Evolutionary conservation across 2,329 filamentous ascomycete genomes (phyloP).

Genomic region (Ceratocystis huliohia): DNA sequence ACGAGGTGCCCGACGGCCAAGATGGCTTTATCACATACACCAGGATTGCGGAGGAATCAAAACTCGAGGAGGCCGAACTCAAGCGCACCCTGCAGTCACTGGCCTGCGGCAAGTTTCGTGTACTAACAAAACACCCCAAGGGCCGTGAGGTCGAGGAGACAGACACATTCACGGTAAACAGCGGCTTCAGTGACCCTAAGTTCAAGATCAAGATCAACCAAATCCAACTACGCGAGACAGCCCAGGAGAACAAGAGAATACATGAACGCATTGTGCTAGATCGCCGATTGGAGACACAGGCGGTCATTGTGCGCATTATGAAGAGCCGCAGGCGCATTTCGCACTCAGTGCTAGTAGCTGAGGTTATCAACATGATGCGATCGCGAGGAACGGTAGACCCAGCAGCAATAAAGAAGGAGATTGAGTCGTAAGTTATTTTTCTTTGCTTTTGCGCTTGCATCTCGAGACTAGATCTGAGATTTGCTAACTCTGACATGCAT

Average conservation of each 20-base stretch:
- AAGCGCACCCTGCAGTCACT: constrained; percentile 87
- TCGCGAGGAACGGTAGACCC: constrained; percentile 75
- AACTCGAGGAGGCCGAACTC: constrained; percentile 63
- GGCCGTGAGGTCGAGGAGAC: constrained; percentile 63
- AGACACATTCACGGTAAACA: constrained; percentile 78
- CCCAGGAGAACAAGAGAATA: constrained; percentile 86
- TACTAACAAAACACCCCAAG: constrained; percentile 74
- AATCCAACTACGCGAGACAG: constrained; percentile 61
- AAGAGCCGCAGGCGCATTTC: constrained; percentile 81
- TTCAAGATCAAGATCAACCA: constrained; percentile 97
- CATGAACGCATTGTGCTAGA: constrained; percentile 83
- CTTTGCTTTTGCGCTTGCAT: not conserved
- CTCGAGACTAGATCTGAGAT: not conserved
- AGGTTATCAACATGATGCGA: constrained; percentile 85
- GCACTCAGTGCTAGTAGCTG: constrained; percentile 75
- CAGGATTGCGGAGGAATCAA: constrained; percentile 62
- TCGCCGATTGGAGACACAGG: constrained; percentile 90
- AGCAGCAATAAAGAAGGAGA: constrained; percentile 87
- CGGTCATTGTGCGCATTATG: constrained; percentile 93
- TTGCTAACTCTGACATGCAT: constrained; percentile 24
- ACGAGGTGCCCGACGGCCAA: constrained; percentile 45
- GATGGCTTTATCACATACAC: constrained; percentile 51
- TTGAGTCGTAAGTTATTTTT: constrained; percentile 60
- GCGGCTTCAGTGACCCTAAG: constrained; percentile 63
- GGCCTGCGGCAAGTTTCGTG: constrained; percentile 76